Base-by-base conservation (phyloP, 2,329 filamentous ascomycete genomes). In the Clonostachys byssicola region DNA sequence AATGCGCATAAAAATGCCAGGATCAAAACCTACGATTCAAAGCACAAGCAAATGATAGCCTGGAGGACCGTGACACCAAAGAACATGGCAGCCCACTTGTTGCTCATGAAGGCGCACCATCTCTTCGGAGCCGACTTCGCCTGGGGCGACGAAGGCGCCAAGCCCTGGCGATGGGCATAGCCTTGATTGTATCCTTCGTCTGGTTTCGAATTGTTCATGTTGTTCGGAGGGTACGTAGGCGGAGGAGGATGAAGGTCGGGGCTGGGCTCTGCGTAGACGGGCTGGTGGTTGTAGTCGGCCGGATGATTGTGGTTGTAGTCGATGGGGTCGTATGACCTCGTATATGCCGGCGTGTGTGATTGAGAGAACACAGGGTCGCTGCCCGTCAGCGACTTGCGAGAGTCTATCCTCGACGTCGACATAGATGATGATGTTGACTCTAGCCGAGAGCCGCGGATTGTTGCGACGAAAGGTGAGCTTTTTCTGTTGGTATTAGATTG, bases 21-120 rank as follows among this genome's bases (percentile, higher is more conserved):
- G 23, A 30, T 9, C 23, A 30, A 14, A 13, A 76, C 89, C 63
- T 78, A 96, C 89, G 87, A 81, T 76, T 99, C 92, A 54, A 96
- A 86, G 20, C 79, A 85, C 55, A 97, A 78, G 52, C 89, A 88
- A 47, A 95, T 78, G 51, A 87, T 69, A 52, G 90, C 88, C 74
- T 99, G 94, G 48, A 88, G 53, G 42, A 86, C 67, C 35, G 89
- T 84, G 35, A 88, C 78, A 53, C 83, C 65, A 68, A 95, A 82
- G 64, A 97, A 97, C 51, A 83, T 74, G 76, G 90, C 92, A 14
- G 92, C 91, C 92, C 94, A 99, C 60, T 78, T 81, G 48, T 88
- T 88, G 62, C 84, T 88, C 57, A 95, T 86, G 57, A 88, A 82
- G 63, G 91, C 92, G 18, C 49, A 50, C 18, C 23, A 30, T 30